phyloP scores from a whole-genome alignment of 257 asterid genomes.

The Solanum habrochaites region DNA sequence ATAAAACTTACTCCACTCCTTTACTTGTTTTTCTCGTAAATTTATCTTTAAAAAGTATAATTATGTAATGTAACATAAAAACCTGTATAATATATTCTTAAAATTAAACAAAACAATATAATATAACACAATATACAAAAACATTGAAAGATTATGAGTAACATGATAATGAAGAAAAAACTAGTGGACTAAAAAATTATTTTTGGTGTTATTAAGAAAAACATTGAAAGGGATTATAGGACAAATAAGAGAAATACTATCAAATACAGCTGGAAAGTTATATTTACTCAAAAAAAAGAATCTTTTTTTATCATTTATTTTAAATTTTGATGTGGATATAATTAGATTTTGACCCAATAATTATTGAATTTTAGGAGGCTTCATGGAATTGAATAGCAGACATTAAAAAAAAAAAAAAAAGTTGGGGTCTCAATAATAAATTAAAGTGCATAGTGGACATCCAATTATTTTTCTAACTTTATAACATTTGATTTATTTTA shows the following conservation, averaged over 20 bases:
- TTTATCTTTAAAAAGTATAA: neutral
- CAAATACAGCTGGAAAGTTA: neutral
- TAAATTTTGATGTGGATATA: neutral
- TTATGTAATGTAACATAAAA: neutral
- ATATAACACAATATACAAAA: neutral
- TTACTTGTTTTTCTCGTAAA: neutral
- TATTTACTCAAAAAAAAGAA: neutral
- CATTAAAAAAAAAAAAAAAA: neutral
- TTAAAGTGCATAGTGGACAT: neutral
- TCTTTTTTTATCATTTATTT: no score
- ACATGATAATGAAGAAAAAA: neutral
- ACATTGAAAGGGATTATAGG: neutral
- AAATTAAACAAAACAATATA: neutral
- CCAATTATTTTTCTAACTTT: neutral
- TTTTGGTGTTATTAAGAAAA: neutral
- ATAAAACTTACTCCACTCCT: neutral
- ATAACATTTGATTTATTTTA: neutral
- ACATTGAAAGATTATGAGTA: neutral
- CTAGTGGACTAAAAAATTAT: neutral
- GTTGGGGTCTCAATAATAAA: neutral
- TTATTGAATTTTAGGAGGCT: neutral
- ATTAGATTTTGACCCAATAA: neutral
- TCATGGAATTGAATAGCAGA: neutral
- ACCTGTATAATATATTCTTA: neutral
- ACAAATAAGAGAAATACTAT: neutral